Evolutionary conservation across 345 rosid genomes (phyloP), one percentile per base, ranked within the genome.

Genomic region (Acer negundo): DNA sequence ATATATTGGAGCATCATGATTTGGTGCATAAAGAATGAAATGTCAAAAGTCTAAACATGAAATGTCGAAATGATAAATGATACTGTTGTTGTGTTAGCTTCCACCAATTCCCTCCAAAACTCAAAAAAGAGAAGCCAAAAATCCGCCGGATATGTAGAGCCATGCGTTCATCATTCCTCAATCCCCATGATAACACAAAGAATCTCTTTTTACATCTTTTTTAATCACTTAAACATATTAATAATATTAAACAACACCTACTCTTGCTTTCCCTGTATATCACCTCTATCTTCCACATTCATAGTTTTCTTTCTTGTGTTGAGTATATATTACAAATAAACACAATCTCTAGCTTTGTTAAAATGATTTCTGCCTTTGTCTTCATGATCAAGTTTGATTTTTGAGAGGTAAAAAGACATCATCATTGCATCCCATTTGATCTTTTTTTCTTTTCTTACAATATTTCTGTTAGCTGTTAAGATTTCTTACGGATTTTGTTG

Each of bases 61-160:
- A 31, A 31, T 3, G 35, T 67, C 70, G 3, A 47, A 47, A 47
- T 47, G 53, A 47, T 47, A 47, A 47, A 47, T 47, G 10, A 47
- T 0, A 47, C 12, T 47, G 17, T 13, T 51, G 2, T 40, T 59
- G 38, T 38, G 10, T 47, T 0, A 56, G 62, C 55, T 20, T 44
- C 16, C 51, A 65, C 46, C n/a, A 67, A 40, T 62, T 61, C 61
- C 67, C 71, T 26, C 53, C 70, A 31, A 56, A 72, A 65, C 47
- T 26, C 16, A 23, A 55, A 47, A 63, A 59, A 31, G 40, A 63
- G 35, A 49, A 1, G 80, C 86, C 59, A 38, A 58, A 81, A 69
- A 26, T 75, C 69, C 77, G 80, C 79, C 79, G 62, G 7, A 31
- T 55, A 58, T 68, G 64, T 22, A 16, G 84, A 1, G 80, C 86